Base-by-base conservation (phyloP, 805 yeast species). In the Hanseniaspora taiwanica region DNA sequence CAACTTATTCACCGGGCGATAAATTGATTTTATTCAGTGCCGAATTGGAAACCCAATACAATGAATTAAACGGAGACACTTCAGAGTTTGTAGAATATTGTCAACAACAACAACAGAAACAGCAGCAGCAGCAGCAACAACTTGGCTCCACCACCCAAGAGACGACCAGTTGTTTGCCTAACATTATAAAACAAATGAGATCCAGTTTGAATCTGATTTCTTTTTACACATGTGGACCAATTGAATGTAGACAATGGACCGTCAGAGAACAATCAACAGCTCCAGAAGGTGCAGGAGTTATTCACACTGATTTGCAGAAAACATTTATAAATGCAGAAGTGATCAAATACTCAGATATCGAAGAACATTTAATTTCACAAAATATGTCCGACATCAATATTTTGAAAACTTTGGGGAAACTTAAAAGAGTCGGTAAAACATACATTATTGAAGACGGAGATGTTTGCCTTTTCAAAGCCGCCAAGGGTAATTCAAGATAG, bases 221-320 rank as follows among this genome's bases (percentile, higher is more conserved):
- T 32, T 86, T 74, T 59, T 86, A 80, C 63, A 86, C 96, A 0
- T 82, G 93, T 55, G 96, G 96, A 21, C 77, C 78, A 20, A 66
- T 69, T 39, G 95, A 86, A 60, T 87, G 81, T 8, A 67, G 89
- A 53, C 94, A 86, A 58, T 86, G 96, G 96, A 81, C 86, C 14
- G 68, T 86, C 40, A 70, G 87, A 54, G 66, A 68, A 39, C 83
- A 85, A 23, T 71, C 81, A 14, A 71, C 74, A 27, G 94, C 94
- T 2, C 87, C 89, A 29, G 82, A 82, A 46, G 95, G 94, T 2
- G 96, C 96, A 1, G 93, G 87, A 18, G 78, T 80, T 25, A 86
- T 86, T 44, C 96, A 86, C 56, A 80, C 84, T 1, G 96, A 85
- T 56, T 62, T 85, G 41, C 78, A 80, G 62, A 74, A 78, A 51